Evolutionary conservation across 177 flowering plant genomes (phyloP).

Genomic region (Tripterygium wilfordii): DNA sequence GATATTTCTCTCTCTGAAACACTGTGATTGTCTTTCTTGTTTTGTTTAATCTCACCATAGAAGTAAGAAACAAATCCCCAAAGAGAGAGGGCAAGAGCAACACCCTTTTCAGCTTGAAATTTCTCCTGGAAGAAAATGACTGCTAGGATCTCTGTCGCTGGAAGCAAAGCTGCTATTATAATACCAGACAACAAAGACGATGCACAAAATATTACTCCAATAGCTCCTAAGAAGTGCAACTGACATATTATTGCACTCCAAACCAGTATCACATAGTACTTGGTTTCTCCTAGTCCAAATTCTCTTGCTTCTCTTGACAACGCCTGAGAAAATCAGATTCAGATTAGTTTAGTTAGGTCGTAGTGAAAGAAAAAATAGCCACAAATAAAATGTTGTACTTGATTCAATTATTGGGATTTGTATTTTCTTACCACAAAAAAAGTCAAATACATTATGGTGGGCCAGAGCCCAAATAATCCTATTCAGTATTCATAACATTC

Average conservation of each 20-base stretch:
- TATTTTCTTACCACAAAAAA: too few relatives aligned
- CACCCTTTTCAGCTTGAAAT: slow-evolving; percentile 41
- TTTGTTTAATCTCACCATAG: slow-evolving; percentile 35
- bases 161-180: slow-evolving; percentile 27
- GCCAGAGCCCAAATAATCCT: too few relatives aligned
- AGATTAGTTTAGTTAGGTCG: too few relatives aligned
- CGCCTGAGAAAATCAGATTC: slow-evolving; percentile 21
- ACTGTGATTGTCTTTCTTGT: slow-evolving; percentile 5
- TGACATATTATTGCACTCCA: slow-evolving; percentile 42
- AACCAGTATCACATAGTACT: slow-evolving; percentile 31
- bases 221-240: slow-evolving; percentile 33
- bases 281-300: slow-evolving; percentile 32
- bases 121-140: slow-evolving; percentile 37
- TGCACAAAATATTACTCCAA: slow-evolving; percentile 38
- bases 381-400: too few relatives aligned
- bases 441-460: too few relatives aligned
- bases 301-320: slow-evolving; percentile 40
- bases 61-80: slow-evolving; percentile 63
- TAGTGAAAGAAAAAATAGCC: too few relatives aligned
- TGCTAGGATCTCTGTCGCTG: slow-evolving; percentile 34
- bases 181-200: slow-evolving; percentile 43
- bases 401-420: too few relatives aligned
- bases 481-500: too few relatives aligned
- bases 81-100: slow-evolving; percentile 39
- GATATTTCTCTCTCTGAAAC: slow-evolving; percentile 11